A percentile compares a stretch with the other conserved stretches of the same genome.
phyloP scores from a whole-genome alignment of 164 flowering plant genomes.

The Chloranthus sessilifolius region DNA sequence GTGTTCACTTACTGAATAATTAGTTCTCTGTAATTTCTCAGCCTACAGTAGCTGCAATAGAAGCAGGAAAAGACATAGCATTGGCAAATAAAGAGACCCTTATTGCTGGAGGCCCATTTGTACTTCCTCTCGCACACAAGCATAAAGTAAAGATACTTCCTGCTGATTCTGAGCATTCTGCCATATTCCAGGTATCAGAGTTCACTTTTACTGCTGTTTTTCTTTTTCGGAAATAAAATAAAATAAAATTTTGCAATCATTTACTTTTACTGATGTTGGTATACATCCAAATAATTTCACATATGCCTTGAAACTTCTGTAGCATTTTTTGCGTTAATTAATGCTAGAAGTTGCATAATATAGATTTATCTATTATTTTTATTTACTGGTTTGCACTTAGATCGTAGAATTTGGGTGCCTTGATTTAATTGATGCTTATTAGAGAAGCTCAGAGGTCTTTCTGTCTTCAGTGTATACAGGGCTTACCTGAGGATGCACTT shows the following conservation, averaged over 20 bases:
- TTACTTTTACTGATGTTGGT: too few species aligned
- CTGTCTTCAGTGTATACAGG: conserved; percentile 87
- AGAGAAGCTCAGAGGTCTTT: conserved; percentile 17
- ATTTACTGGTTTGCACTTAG: too few species aligned
- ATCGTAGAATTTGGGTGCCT: not conserved
- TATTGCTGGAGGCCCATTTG: conserved; percentile 98
- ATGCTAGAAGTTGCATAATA: too few species aligned
- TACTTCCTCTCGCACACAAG: conserved; percentile 93
- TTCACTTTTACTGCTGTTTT: not conserved
- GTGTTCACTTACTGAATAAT: too few species aligned
- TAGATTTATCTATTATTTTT: not conserved
- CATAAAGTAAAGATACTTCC: conserved; percentile 96
- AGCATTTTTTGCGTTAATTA: too few species aligned
- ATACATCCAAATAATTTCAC: too few species aligned
- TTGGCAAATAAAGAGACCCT: conserved; percentile 96
- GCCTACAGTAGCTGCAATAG: conserved; percentile 99
- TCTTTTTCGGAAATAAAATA: too few species aligned
- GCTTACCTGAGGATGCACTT: conserved; percentile 91
- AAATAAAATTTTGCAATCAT: too few species aligned
- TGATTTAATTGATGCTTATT: not conserved
- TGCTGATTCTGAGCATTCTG: conserved; percentile 98
- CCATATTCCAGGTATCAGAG: conserved; percentile 82
- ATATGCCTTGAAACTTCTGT: too few species aligned
- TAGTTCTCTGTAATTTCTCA: too few species aligned
- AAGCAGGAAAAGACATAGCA: conserved; percentile 96